These are phyloP conservation scores for Hyparrhenia diplandra DNA, from an alignment of 176 grass and related monocot genomes.

Conservation along the genomic window DNA sequence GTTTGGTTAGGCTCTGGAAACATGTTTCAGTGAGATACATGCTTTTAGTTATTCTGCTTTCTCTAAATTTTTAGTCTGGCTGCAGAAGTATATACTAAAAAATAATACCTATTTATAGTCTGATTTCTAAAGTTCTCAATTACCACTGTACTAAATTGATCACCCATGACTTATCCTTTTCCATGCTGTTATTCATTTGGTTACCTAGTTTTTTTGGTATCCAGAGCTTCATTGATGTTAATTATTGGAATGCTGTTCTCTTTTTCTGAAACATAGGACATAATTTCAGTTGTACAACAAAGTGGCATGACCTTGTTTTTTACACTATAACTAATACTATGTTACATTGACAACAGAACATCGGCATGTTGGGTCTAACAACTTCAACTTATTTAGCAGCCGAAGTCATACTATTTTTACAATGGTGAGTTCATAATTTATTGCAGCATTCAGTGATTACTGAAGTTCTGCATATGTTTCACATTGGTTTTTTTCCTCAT, in stretches of 20 bases:
- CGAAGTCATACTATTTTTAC: slow-evolving; percentile 99
- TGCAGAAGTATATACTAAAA: not conserved
- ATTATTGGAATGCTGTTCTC: not conserved
- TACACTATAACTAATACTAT: slow-evolving; percentile 11
- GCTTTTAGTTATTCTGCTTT: not conserved
- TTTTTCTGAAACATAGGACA: slow-evolving; percentile 1
- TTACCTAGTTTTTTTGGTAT: not conserved
- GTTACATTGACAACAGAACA: slow-evolving; percentile 77
- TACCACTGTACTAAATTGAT: not conserved
- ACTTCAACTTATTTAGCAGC: slow-evolving; percentile 99
- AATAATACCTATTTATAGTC: not conserved
- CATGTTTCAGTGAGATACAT: not conserved
- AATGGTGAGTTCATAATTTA: slow-evolving; percentile 60
- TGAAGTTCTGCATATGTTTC: not conserved
- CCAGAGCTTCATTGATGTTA: not conserved
- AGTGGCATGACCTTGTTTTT: not conserved
- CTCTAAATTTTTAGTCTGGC: slow-evolving; percentile 1
- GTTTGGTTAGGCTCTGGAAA: not conserved
- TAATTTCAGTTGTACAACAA: slow-evolving; percentile 3
- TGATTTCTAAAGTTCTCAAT: not conserved
- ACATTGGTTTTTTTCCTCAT: not conserved
- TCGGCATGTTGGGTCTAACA: slow-evolving; percentile 98
- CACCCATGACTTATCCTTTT: not conserved
- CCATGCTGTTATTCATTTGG: not conserved
- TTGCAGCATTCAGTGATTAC: not conserved